These are phyloP conservation scores for Rhizophlyctis rosea DNA, from an alignment of 192 early-diverging fungal species.

Conservation along the genomic window DNA sequence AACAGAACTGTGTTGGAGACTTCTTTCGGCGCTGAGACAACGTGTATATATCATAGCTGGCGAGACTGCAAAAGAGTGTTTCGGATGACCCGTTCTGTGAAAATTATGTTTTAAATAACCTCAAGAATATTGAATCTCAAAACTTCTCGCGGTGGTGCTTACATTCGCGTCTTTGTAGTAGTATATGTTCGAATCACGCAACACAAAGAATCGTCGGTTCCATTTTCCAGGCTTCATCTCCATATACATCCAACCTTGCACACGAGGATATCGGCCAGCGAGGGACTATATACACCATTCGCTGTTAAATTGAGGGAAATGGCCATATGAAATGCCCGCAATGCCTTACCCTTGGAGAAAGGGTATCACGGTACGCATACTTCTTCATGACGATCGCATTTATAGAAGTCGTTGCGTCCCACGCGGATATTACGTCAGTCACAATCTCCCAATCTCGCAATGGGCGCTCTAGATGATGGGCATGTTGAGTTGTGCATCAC, in stretches of 20 bases:
- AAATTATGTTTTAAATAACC: background rate
- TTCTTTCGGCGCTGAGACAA: slow-evolving; percentile 58
- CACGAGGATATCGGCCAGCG: slow-evolving; percentile 43
- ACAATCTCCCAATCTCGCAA: slow-evolving; percentile 88
- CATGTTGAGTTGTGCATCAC: no score
- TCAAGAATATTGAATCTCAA: background rate
- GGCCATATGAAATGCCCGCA: slow-evolving; percentile 18
- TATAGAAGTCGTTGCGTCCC: slow-evolving; percentile 68
- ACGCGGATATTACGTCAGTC: slow-evolving; percentile 73
- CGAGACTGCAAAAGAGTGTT: slow-evolving; percentile 51
- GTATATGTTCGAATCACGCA: slow-evolving; percentile 64
- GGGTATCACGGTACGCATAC: slow-evolving; percentile 58
- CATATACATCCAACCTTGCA: slow-evolving; percentile 68
- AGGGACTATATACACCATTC: slow-evolving; percentile 30
- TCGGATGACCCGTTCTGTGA: background rate
- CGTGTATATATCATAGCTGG: slow-evolving; percentile 83
- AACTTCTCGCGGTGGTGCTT: slow-evolving; percentile 10
- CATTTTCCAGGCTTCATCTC: slow-evolving; percentile 83
- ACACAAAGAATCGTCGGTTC: slow-evolving; percentile 70
- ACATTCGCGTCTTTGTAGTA: slow-evolving; percentile 67
- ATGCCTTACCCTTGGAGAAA: slow-evolving; percentile 64
- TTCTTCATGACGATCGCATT: slow-evolving; percentile 79
- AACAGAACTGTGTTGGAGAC: slow-evolving; percentile 75
- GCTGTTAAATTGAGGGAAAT: background rate
- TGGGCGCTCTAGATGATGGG: slow-evolving; percentile 76